Percentiles rank a stretch among this genome's conserved stretches.
phyloP scores from a whole-genome alignment of 345 rosid genomes.

The Turnera subulata region DNA sequence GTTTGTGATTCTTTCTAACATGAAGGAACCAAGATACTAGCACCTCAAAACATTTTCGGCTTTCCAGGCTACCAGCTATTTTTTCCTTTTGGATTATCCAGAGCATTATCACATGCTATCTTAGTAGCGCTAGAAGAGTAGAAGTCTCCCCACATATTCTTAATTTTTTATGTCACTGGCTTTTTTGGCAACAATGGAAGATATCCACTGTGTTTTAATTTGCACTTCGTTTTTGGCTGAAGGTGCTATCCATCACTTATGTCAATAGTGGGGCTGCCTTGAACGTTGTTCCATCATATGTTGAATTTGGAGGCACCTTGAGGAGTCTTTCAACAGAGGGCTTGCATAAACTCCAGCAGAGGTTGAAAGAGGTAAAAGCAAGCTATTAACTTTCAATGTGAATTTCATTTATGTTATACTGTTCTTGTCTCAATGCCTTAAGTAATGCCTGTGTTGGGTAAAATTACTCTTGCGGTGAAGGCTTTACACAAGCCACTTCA shows the following conservation, averaged over 20 bases:
- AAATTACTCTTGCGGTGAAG: neutral
- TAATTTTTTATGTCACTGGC: too few species aligned
- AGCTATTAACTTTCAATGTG: neutral
- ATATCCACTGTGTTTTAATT: neutral
- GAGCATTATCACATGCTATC: neutral
- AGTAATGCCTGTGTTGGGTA: neutral
- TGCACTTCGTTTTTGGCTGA: conserved; percentile 15
- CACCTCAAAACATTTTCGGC: neutral
- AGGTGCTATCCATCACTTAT: conserved; percentile 75
- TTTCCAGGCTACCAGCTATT: neutral
- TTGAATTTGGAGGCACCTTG: conserved; percentile 81
- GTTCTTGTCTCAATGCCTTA: neutral
- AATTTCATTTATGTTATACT: too few species aligned
- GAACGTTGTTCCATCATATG: conserved; percentile 50
- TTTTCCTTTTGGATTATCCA: neutral
- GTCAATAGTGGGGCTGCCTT: conserved; percentile 54
- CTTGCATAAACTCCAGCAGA: conserved; percentile 46
- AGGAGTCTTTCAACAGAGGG: conserved; percentile 85
- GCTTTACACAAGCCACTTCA: neutral
- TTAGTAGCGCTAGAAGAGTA: neutral
- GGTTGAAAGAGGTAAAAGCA: conserved; percentile 61
- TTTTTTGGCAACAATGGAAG: too few species aligned
- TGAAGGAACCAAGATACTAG: too few species aligned
- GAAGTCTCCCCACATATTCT: too few species aligned
- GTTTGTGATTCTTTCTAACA: neutral